Conservation (phyloP, 176 grass and related monocot genomes). For the Lolium perenne region DNA sequence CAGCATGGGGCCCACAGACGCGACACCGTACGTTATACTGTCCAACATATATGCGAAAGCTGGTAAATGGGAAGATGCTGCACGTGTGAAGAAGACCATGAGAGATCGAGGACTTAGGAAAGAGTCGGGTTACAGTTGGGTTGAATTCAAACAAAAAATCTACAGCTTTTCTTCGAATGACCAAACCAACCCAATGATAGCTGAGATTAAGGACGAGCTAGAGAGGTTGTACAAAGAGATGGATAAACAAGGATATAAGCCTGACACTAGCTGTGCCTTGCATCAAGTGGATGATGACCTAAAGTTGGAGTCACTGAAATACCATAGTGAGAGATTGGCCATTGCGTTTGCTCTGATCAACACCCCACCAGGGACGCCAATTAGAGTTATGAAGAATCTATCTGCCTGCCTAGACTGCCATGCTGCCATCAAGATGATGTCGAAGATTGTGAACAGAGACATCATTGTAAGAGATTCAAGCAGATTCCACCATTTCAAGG, state of each 20-base stretch:
- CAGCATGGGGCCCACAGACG: conserved; percentile 58
- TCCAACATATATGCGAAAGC: conserved; percentile 94
- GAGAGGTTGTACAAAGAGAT: conserved; percentile 80
- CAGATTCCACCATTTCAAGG: conserved; percentile 85
- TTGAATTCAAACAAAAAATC: conserved; percentile 80
- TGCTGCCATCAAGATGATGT: conserved; percentile 74
- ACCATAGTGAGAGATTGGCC: conserved; percentile 84
- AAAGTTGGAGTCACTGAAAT: conserved; percentile 81
- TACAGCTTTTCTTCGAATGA: conserved; percentile 90
- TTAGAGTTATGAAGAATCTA: conserved; percentile 84
- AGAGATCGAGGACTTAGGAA: conserved; percentile 80
- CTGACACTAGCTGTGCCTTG: conserved; percentile 58
- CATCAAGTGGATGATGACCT: conserved; percentile 78
- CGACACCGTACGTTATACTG: conserved; percentile 67
- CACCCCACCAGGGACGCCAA: conserved; percentile 56
- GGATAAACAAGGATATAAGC: conserved; percentile 72
- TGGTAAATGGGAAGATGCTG: conserved; percentile 77
- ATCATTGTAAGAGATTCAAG: conserved; percentile 76
- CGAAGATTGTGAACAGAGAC: conserved; percentile 73
- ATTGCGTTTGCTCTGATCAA: conserved; percentile 79
- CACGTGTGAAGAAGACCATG: conserved; percentile 79
- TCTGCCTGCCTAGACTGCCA: conserved; percentile 67
- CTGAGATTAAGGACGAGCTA: conserved; percentile 68
- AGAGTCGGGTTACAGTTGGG: conserved; percentile 85
- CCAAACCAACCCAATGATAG: conserved; percentile 69